Conservation (phyloP, 352 stramenopile genomes). For the Phytophthora pisi region DNA sequence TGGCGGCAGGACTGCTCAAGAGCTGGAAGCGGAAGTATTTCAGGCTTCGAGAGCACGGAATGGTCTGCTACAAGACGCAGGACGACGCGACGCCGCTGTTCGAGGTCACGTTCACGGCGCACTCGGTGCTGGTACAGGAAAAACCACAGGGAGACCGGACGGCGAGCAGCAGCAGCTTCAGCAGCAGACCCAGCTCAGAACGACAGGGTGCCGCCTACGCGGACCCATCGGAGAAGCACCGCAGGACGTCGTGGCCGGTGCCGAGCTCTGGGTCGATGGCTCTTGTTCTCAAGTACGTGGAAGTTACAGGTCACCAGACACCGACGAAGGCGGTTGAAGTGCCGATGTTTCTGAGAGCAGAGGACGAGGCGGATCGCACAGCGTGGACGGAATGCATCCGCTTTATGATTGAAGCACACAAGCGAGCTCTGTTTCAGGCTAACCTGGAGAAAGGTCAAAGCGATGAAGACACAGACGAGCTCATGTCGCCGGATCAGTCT, state of each 20-base stretch:
- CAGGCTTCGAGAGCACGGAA: conserved; percentile 62
- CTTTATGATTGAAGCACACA: conserved; percentile 58
- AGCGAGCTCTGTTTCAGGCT: conserved; percentile 33
- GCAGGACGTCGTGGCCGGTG: conserved; percentile 13
- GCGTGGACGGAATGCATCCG: conserved; percentile 58
- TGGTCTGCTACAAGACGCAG: conserved; percentile 66
- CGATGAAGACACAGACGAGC: conserved; percentile 17
- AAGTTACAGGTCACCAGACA: conserved; percentile 47
- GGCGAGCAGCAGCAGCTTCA: conserved; percentile 7
- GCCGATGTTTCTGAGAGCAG: conserved; percentile 56
- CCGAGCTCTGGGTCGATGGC: conserved; percentile 35
- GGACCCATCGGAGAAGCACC: conserved; percentile 14
- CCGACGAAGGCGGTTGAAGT: conserved; percentile 47
- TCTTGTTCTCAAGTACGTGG: conserved; percentile 57
- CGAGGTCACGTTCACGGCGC: conserved; percentile 59
- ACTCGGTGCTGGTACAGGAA: conserved; percentile 46
- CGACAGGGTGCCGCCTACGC: neutral
- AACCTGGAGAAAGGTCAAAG: conserved; percentile 12
- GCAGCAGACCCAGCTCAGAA: neutral
- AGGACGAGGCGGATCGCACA: conserved; percentile 46
- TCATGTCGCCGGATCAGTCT: neutral
- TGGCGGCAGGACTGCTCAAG: conserved; percentile 68
- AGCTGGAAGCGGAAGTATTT: conserved; percentile 79
- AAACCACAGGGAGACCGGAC: conserved; percentile 14
- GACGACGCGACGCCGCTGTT: conserved; percentile 60